Conservation (phyloP, 2,329 filamentous ascomycete genomes). For the Penicillium crustosum region DNA sequence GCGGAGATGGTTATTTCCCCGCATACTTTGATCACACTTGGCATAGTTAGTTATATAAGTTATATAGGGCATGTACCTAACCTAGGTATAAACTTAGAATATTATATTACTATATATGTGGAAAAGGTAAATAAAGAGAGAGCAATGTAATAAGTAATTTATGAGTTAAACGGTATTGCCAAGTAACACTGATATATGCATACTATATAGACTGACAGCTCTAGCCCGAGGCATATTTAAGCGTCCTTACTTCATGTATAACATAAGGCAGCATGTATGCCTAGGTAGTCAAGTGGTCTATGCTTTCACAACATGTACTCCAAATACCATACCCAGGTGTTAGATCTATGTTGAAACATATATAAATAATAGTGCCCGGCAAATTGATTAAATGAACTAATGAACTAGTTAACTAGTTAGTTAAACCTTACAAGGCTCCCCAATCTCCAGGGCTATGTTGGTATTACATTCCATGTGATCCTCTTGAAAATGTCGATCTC, state of each 20-base stretch:
- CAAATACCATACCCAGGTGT: too few relatives aligned
- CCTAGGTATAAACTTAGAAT: too few relatives aligned
- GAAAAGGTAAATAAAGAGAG: too few relatives aligned
- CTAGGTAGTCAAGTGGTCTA: neutral
- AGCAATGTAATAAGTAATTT: too few relatives aligned
- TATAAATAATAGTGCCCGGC: neutral
- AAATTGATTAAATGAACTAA: neutral
- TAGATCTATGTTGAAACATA: neutral
- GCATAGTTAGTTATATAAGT: too few relatives aligned
- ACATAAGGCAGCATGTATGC: neutral
- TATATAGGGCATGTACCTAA: too few relatives aligned
- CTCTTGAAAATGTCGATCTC: neutral
- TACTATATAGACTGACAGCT: neutral
- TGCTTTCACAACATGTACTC: neutral
- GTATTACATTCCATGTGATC: neutral
- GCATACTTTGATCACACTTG: neutral
- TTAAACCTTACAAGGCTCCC: too few relatives aligned
- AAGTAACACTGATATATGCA: neutral
- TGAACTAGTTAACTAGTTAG: too few relatives aligned
- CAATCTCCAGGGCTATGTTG: too few relatives aligned
- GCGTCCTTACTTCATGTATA: neutral
- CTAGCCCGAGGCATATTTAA: neutral
- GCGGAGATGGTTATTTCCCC: constrained; percentile 1
- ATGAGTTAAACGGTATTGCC: neutral
- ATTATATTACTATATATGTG: too few relatives aligned